Evolutionary conservation across 129 eudicot genomes (phyloP).

Genomic region (Heracleum sosnowskyi): DNA sequence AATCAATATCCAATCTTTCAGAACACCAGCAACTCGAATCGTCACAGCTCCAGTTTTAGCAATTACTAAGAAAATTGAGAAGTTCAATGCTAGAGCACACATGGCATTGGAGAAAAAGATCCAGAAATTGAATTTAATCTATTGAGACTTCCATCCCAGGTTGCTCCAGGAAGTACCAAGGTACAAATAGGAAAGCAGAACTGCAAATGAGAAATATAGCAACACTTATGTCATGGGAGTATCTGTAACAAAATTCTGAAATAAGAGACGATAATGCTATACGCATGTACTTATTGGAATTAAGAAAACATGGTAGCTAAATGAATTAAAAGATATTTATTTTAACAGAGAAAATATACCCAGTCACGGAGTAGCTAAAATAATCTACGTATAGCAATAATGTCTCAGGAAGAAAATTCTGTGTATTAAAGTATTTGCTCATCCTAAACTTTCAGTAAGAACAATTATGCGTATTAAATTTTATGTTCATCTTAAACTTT

Average conservation of each 20-base stretch:
- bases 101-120: too few relatives aligned
- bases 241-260: background rate
- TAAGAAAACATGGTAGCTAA: background rate
- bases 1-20: too few relatives aligned
- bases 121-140: too few relatives aligned
- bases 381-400: too few relatives aligned
- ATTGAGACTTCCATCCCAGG: constrained; percentile 71
- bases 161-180: constrained; percentile 88
- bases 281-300: background rate
- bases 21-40: too few relatives aligned
- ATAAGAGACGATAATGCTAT: background rate
- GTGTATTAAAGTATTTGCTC: background rate
- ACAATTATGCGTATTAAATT: background rate
- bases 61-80: too few relatives aligned
- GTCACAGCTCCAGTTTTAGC: too few relatives aligned
- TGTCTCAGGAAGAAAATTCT: too few relatives aligned
- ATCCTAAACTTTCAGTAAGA: background rate
- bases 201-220: too few relatives aligned
- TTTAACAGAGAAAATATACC: background rate
- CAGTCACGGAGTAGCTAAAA: background rate
- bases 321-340: background rate
- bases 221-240: too few relatives aligned
- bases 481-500: background rate
- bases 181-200: too few relatives aligned
- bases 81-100: too few relatives aligned